Evolutionary conservation across 2,329 filamentous ascomycete species (phyloP).

Genomic region (Diplocarpon rosae): DNA sequence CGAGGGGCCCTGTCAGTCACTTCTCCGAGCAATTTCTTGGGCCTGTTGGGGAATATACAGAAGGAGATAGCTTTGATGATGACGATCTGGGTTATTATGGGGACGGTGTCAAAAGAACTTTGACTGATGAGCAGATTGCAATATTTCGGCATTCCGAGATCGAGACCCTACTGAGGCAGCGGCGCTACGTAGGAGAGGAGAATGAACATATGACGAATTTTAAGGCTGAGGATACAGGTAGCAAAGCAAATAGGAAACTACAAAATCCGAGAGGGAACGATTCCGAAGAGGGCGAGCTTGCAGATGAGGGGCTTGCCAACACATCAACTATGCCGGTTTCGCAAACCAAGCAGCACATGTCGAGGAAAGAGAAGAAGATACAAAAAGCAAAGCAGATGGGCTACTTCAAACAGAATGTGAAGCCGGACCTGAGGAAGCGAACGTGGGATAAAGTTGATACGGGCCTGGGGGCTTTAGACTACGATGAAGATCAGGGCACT

Average conservation of each 20-base stretch:
- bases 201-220: conserved; percentile 1
- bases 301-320: conserved; percentile 10
- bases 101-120: conserved; percentile 76
- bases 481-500: conserved; percentile 36
- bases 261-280: not conserved
- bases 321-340: conserved; percentile 7
- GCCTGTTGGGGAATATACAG: conserved; percentile 37
- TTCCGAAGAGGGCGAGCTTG: conserved; percentile 14
- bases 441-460: conserved; percentile 57
- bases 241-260: not conserved
- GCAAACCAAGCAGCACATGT: conserved; percentile 3
- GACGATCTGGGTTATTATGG: conserved; percentile 73
- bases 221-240: not conserved
- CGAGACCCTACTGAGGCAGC: conserved; percentile 52
- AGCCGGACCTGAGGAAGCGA: conserved; percentile 52
- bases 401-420: conserved; percentile 32
- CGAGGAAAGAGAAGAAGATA: conserved; percentile 17
- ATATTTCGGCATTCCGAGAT: conserved; percentile 88
- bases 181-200: conserved; percentile 25
- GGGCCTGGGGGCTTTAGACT: conserved; percentile 48
- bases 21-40: conserved; percentile 39
- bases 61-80: conserved; percentile 36
- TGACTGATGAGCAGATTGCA: conserved; percentile 83
- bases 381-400: conserved; percentile 21
- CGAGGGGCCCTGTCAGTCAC: conserved; percentile 34